Evolutionary conservation across 2,329 filamentous ascomycete genomes (phyloP).

Genomic region (Neofusicoccum cordaticola): DNA sequence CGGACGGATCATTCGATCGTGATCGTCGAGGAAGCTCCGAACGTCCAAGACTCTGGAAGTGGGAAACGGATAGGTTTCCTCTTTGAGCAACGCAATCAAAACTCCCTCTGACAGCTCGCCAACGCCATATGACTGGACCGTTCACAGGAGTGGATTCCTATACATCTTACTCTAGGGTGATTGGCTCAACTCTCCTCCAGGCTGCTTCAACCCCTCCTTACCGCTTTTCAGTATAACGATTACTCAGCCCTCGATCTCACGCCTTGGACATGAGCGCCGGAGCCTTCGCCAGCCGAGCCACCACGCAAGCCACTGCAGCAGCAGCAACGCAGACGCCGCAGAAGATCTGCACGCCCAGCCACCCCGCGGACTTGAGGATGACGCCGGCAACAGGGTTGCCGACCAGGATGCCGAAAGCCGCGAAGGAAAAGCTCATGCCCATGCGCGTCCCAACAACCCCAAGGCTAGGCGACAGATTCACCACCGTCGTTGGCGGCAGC

Average conservation of each 20-base stretch:
- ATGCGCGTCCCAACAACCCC: constrained; percentile 43
- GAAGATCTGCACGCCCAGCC: background rate
- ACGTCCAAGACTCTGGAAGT: no score
- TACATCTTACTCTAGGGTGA: no score
- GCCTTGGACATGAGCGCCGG: background rate
- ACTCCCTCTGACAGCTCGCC: no score
- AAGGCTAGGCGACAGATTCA: constrained; percentile 45
- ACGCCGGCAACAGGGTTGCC: constrained; percentile 59
- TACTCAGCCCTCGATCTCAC: background rate
- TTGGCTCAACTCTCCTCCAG: no score
- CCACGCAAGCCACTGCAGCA: background rate
- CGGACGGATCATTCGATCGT: no score
- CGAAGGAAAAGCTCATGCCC: constrained; percentile 54
- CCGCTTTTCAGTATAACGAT: no score
- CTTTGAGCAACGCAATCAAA: no score
- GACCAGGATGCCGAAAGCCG: constrained; percentile 51
- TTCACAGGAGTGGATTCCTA: no score
- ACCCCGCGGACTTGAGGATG: background rate
- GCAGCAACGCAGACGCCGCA: background rate
- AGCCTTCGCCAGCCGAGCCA: background rate
- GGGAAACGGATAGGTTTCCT: no score
- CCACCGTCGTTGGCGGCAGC: constrained; percentile 46
- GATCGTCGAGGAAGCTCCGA: no score
- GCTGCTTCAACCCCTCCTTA: no score
- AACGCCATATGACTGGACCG: no score